Evolutionary conservation across 2,329 filamentous ascomycete genomes (phyloP).

Genomic region (Colletotrichum aenigma): DNA sequence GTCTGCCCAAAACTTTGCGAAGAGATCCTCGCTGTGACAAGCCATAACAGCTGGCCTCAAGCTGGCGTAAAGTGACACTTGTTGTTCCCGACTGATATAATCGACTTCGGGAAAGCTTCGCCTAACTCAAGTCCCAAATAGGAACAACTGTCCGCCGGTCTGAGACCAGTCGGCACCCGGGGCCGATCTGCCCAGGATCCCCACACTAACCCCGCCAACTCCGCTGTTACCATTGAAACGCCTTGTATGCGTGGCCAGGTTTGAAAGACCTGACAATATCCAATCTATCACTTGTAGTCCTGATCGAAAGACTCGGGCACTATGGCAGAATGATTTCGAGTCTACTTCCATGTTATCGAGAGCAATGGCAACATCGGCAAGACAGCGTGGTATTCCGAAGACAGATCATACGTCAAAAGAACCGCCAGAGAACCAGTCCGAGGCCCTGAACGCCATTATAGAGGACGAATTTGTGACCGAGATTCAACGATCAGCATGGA

Average conservation of each 20-base stretch:
- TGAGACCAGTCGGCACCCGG: not conserved
- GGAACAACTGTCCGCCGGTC: not conserved
- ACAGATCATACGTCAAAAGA: not conserved
- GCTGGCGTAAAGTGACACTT: not conserved
- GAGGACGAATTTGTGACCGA: not conserved
- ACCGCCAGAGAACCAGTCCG: not conserved
- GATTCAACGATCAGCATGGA: not conserved
- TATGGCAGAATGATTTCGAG: not conserved
- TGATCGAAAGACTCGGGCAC: not conserved
- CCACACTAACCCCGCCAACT: not conserved
- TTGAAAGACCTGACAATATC: not conserved
- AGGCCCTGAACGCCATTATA: not conserved
- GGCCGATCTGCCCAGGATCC: not conserved
- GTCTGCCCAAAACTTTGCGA: not conserved
- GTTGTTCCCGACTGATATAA: not conserved
- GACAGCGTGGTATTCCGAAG: not conserved
- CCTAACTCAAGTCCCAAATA: not conserved
- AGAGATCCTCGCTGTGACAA: not conserved
- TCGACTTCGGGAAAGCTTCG: not conserved
- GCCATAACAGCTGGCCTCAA: not conserved
- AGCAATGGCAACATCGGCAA: not conserved
- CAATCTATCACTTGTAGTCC: not conserved
- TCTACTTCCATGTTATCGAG: not conserved
- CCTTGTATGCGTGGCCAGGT: not conserved
- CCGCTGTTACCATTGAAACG: not conserved